A percentile compares a stretch with the other conserved stretches of the same genome.
Conservation (phyloP, 2,329 filamentous ascomycete species). For the Diaporthe capsici region DNA sequence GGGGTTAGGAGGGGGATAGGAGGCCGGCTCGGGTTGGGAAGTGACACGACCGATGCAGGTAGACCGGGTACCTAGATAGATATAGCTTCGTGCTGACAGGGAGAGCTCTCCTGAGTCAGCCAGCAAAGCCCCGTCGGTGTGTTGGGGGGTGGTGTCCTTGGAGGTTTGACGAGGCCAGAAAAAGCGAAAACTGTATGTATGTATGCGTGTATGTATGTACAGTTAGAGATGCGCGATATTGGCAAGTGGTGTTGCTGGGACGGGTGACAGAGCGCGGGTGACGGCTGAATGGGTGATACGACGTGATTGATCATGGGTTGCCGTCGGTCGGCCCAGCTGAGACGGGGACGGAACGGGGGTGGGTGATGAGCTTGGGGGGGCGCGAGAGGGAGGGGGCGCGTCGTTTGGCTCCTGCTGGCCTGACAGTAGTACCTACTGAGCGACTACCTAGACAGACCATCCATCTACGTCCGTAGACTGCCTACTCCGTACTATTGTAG, state of each 20-base stretch:
- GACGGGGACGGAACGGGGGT: conserved; percentile 21
- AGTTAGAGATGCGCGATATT: conserved; percentile 29
- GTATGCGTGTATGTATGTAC: neutral
- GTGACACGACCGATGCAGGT: conserved; percentile 36
- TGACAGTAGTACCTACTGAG: neutral
- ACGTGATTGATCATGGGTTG: conserved; percentile 32
- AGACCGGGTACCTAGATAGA: conserved; percentile 19
- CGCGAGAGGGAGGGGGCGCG: neutral
- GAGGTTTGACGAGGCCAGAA: conserved; percentile 1
- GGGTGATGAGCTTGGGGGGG: conserved; percentile 20
- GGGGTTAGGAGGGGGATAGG: conserved; percentile 14
- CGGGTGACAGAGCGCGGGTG: conserved; percentile 1
- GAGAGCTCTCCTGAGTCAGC: conserved; percentile 41
- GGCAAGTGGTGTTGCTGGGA: conserved; percentile 6
- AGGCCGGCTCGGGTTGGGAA: conserved; percentile 35
- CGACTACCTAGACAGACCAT: neutral
- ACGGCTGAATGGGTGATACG: conserved; percentile 32
- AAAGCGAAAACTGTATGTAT: conserved; percentile 16
- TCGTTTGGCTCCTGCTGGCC: conserved; percentile 2
- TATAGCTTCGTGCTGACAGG: conserved; percentile 35
- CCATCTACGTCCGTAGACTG: neutral
- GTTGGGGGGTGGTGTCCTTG: conserved; percentile 5
- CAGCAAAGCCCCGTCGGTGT: neutral
- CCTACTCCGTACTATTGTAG: neutral
- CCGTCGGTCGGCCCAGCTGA: conserved; percentile 26